Percentiles rank a stretch among this genome's conserved stretches.
phyloP scores from a whole-genome alignment of 768 basidiomycete species.

The Tricholoma furcatifolium region DNA sequence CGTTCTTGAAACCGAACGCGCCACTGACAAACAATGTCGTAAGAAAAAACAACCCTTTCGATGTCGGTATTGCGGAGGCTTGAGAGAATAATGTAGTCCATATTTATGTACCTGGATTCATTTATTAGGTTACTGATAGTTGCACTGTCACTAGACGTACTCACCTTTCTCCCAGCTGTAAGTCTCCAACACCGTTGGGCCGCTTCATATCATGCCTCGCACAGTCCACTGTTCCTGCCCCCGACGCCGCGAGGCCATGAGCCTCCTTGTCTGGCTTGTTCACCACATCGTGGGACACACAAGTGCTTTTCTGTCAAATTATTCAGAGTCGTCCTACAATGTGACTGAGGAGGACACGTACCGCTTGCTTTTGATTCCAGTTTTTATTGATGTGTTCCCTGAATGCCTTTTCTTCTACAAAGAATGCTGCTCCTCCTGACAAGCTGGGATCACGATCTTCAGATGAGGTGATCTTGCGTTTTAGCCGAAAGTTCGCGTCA shows the following conservation, averaged over 20 bases:
- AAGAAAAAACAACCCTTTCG: conserved; percentile 13
- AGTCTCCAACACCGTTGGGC: conserved; percentile 10
- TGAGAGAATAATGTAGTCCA: too few species aligned
- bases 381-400: not conserved
- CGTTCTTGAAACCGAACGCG: conserved; percentile 15
- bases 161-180: conserved; percentile 14
- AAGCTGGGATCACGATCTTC: conserved; percentile 18
- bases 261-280: conserved; percentile 6
- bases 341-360: too few species aligned
- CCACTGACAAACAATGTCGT: conserved; percentile 30
- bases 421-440: conserved; percentile 10
- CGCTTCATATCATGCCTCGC: conserved; percentile 18
- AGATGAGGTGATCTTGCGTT: conserved; percentile 17
- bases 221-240: conserved; percentile 20
- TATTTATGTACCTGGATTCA: conserved; percentile 10
- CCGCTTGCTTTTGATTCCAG: conserved; percentile 3
- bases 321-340: not conserved
- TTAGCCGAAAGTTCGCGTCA: conserved; percentile 25
- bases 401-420: conserved; percentile 11
- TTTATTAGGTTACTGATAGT: not conserved
- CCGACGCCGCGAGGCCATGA: conserved; percentile 5
- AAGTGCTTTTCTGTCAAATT: not conserved
- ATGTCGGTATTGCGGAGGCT: conserved; percentile 10
- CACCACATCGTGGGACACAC: conserved; percentile 4
- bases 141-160: not conserved